These are phyloP conservation scores for Penicillium mononematosum DNA, from an alignment of 495 filamentous ascomycete genomes.

Conservation along the genomic window DNA sequence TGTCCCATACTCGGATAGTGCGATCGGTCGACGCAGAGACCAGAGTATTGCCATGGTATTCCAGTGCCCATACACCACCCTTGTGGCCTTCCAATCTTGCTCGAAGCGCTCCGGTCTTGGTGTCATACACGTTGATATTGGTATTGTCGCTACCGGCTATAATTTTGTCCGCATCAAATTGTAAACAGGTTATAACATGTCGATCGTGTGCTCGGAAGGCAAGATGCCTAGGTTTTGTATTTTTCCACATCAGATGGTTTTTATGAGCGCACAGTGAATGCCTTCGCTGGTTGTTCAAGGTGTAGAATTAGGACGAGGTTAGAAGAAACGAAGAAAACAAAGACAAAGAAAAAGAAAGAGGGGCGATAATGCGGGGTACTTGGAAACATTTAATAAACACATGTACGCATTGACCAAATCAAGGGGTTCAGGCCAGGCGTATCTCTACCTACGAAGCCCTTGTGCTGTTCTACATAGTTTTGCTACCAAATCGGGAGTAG, in stretches of 20 bases:
- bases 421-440: too few species aligned
- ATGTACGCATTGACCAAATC: too few species aligned
- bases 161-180: constrained; percentile 97
- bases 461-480: too few species aligned
- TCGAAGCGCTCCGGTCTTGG: constrained; percentile 85
- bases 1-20: constrained; percentile 95
- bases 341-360: background rate
- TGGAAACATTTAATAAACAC: too few species aligned
- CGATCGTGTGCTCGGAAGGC: constrained; percentile 92
- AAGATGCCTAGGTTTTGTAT: constrained; percentile 81
- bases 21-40: constrained; percentile 96
- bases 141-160: constrained; percentile 96
- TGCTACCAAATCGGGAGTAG: too few species aligned
- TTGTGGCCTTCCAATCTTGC: constrained; percentile 86
- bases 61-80: constrained; percentile 94
- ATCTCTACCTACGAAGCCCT: too few species aligned
- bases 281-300: background rate
- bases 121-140: constrained; percentile 96
- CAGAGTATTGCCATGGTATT: constrained; percentile 90
- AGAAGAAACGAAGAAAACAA: background rate
- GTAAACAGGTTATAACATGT: constrained; percentile 96
- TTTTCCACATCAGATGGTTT: constrained; percentile 62
- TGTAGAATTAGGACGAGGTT: background rate
- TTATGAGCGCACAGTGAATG: background rate
- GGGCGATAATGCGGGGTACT: background rate